Evolutionary conservation across 345 rosid species (phyloP).

Genomic region (Pugionium dolabratum): DNA sequence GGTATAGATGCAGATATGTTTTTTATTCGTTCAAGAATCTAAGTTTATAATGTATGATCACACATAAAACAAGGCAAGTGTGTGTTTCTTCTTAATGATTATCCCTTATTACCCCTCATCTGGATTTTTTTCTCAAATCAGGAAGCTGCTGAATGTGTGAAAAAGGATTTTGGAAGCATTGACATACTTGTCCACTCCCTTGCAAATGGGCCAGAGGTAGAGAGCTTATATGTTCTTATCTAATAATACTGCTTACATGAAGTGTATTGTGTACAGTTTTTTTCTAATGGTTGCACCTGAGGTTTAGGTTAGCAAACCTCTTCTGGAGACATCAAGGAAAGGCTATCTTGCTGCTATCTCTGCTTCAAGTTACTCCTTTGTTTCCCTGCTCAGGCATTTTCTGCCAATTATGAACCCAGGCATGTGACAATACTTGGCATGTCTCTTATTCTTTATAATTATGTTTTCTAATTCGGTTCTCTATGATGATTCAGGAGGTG

Average conservation of each 20-base stretch:
- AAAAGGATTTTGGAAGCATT: constrained; percentile 78
- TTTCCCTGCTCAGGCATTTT: constrained; percentile 86
- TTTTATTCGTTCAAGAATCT: constrained; percentile 2
- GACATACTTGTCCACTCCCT: constrained; percentile 97
- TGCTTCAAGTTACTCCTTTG: constrained; percentile 91
- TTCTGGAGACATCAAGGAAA: constrained; percentile 88
- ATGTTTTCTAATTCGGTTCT: constrained; percentile 11
- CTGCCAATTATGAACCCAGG: constrained; percentile 96
- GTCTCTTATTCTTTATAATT: neutral
- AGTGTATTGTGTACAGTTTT: neutral
- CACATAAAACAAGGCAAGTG: neutral
- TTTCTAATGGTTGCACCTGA: constrained; percentile 14
- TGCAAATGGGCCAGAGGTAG: constrained; percentile 96
- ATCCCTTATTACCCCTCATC: neutral
- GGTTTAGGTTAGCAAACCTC: constrained; percentile 79
- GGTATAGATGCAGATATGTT: constrained; percentile 48
- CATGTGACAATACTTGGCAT: constrained; percentile 27
- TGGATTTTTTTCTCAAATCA: constrained; percentile 37
- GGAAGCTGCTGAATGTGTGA: constrained; percentile 93
- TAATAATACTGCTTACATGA: neutral
- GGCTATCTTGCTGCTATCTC: constrained; percentile 94
- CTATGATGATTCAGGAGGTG: constrained; percentile 66
- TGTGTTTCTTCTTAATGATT: constrained; percentile 4
- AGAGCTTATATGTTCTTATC: neutral
- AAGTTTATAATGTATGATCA: neutral